Percentiles rank a stretch among this genome's conserved stretches.
Evolutionary conservation across 1,139 yeast species (phyloP).

Genomic region (Suhomyces chickasaworum): DNA sequence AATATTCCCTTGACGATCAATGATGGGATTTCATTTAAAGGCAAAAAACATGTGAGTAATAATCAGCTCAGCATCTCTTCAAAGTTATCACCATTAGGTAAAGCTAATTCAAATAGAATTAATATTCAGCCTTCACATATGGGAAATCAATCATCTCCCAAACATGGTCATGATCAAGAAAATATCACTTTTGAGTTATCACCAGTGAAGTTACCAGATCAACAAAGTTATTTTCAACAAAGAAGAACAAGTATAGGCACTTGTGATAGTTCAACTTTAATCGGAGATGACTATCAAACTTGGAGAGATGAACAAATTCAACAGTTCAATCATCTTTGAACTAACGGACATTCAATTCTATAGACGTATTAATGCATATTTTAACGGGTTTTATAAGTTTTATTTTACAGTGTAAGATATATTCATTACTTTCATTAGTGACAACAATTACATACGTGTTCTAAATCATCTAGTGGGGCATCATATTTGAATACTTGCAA

Average conservation of each 20-base stretch:
- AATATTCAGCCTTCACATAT: not conserved
- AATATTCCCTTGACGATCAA: slow-evolving; percentile 28
- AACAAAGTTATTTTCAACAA: slow-evolving; percentile 7
- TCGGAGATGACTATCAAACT: slow-evolving; percentile 44
- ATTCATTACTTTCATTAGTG: slow-evolving; percentile 6
- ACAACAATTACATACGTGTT: not conserved
- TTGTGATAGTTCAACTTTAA: slow-evolving; percentile 41
- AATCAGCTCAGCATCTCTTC: not conserved
- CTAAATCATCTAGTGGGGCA: not conserved
- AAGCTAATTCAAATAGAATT: slow-evolving; percentile 8
- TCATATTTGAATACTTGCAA: slow-evolving; percentile 2
- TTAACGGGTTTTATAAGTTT: not conserved
- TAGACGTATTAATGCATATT: slow-evolving; percentile 3
- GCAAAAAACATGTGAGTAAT: too few species aligned
- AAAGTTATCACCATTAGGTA: slow-evolving; percentile 20
- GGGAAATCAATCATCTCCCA: slow-evolving; percentile 11
- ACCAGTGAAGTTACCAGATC: slow-evolving; percentile 22
- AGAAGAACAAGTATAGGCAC: slow-evolving; percentile 26
- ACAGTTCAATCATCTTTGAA: slow-evolving; percentile 28
- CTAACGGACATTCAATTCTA: slow-evolving; percentile 1
- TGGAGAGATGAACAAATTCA: slow-evolving; percentile 47
- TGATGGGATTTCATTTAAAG: not conserved
- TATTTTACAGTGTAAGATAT: not conserved
- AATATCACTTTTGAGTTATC: slow-evolving; percentile 21
- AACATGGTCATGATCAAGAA: slow-evolving; percentile 13